Evolutionary conservation across 352 stramenopile genomes (phyloP), one percentile per base, ranked within the genome.

Genomic region (Phytophthora lateralis): DNA sequence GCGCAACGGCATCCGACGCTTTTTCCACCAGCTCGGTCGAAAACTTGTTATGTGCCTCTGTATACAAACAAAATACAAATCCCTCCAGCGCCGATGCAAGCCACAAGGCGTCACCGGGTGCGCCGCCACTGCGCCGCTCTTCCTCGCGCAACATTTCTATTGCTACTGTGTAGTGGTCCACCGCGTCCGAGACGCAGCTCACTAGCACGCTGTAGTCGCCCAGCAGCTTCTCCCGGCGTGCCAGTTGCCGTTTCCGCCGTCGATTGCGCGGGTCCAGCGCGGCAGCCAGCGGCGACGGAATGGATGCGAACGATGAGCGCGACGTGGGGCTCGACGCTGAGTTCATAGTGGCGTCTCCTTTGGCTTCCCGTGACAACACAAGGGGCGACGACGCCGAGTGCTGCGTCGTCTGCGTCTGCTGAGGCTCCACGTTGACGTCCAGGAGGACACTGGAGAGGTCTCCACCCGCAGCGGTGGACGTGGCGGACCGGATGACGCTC

Each of bases 61-160:
- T 63, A 24, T 76, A 88, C 14, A 91, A 59, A 42, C 78, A 90
- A 64, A 73, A 90, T 3, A 78, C 66, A 42, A 86, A 89, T 6
- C 79, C 84, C 71, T 96, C 85, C n/a, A 96, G 53, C 2, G 84
- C 82, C 0, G 88, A 82, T 11, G 84, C 88, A 46, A 95, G 82
- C 88, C 88, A 96, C 21, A 96, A 65, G 12, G 69, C 69, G 52
- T 96, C 85, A 1, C 77, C 84, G 4, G 55, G 34, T 0, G 64
- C 51, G 0, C 76, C 73, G 3, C 63, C 63, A 67, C 80, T 91
- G 21, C 77, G 78, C 47, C 85, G 72, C 53, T 94, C 88, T 63
- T 94, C 85, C 29, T 96, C 85, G 0, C 76, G 72, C 11, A 96
- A 63, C 55, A 93, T 71, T 38, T 96, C 85, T 5, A 95, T 73